Evolutionary conservation across 345 rosid genomes (phyloP).

Genomic region (Citrus inodora): DNA sequence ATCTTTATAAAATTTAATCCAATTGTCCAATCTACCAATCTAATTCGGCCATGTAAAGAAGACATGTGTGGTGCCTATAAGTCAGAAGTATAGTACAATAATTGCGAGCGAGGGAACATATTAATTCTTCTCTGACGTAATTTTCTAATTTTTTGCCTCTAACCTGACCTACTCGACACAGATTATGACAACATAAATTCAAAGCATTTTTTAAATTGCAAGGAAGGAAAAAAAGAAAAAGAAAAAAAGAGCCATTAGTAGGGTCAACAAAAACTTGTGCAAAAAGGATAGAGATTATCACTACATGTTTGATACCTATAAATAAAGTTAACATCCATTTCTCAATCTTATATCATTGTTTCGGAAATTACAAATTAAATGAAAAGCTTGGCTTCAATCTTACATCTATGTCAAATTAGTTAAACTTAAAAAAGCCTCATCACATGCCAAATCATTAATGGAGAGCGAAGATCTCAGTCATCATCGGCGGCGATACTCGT

Average conservation of each 20-base stretch:
- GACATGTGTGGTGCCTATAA: background rate
- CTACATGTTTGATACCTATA: conserved; percentile 8
- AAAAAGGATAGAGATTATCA: background rate
- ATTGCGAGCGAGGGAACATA: conserved; percentile 1
- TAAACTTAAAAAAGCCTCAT: background rate
- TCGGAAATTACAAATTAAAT: conserved; percentile 1
- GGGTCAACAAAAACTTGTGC: background rate
- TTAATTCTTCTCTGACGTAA: background rate
- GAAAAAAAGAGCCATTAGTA: background rate
- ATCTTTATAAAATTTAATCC: no score
- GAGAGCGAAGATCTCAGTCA: conserved; percentile 39
- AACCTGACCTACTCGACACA: background rate
- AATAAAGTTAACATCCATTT: conserved; percentile 13
- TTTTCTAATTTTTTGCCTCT: background rate
- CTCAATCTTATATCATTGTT: conserved; percentile 13
- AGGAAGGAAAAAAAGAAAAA: background rate
- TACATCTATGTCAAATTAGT: background rate
- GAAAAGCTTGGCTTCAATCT: background rate
- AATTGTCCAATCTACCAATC: background rate
- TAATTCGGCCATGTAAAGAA: background rate
- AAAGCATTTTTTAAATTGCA: background rate
- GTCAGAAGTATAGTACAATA: background rate
- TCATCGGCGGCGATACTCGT: conserved; percentile 30
- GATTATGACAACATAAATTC: background rate
- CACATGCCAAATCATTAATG: conserved; percentile 20